phyloP scores from a whole-genome alignment of 257 asterid species.

The Ophiorrhiza pumila region DNA sequence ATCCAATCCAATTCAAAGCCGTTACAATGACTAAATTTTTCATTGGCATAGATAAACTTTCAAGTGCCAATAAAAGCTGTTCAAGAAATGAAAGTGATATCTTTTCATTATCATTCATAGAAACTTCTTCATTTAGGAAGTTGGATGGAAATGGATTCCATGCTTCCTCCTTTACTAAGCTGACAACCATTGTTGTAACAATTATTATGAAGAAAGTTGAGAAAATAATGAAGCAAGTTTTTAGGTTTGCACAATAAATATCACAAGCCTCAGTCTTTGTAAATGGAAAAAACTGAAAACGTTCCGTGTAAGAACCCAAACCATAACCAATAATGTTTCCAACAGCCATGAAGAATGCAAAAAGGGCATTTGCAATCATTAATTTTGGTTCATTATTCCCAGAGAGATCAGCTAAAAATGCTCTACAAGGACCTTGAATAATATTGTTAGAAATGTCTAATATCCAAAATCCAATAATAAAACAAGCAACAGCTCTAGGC shows the following conservation, averaged over 20 bases:
- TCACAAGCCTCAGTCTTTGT: slow-evolving; percentile 41
- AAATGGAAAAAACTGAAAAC: slow-evolving; percentile 28
- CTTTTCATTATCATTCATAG: background rate
- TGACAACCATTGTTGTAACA: slow-evolving; percentile 16
- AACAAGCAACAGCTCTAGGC: slow-evolving; percentile 23
- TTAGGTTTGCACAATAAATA: slow-evolving; percentile 43
- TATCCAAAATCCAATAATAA: slow-evolving; percentile 43
- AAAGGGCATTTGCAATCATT: slow-evolving; percentile 34
- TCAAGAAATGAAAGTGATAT: slow-evolving; percentile 5
- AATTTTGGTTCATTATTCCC: slow-evolving; percentile 19
- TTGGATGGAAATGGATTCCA: slow-evolving; percentile 20
- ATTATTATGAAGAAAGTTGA: slow-evolving; percentile 13
- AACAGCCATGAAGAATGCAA: slow-evolving; percentile 45
- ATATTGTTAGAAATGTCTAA: slow-evolving; percentile 42
- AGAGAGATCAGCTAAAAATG: slow-evolving; percentile 45
- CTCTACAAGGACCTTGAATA: slow-evolving; percentile 45
- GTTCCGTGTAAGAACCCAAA: slow-evolving; percentile 25
- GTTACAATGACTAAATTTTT: slow-evolving; percentile 32
- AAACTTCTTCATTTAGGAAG: background rate
- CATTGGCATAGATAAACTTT: slow-evolving; percentile 20
- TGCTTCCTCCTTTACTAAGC: slow-evolving; percentile 26
- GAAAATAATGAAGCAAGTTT: slow-evolving; percentile 32
- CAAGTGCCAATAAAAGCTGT: slow-evolving; percentile 23
- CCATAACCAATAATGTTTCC: slow-evolving; percentile 42
- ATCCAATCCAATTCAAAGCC: slow-evolving; percentile 38